Evolutionary conservation across 2,329 filamentous ascomycete species (phyloP).

Genomic region (Teratosphaeria zuluensis): DNA sequence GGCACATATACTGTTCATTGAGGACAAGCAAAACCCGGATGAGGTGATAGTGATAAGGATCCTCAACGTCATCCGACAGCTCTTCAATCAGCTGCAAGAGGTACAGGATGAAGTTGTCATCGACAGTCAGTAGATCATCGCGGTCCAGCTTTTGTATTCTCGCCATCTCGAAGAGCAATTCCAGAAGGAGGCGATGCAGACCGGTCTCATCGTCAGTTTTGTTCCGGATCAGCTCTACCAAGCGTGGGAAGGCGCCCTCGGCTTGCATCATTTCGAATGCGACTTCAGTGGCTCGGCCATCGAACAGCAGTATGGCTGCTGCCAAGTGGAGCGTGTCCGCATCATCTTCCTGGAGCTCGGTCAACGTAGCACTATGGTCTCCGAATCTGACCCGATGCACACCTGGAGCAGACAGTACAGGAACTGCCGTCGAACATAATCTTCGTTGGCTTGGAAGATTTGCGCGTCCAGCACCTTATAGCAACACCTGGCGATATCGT

Average conservation of each 20-base stretch:
- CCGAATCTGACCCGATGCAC: conserved; percentile 8
- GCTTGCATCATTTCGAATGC: conserved; percentile 81
- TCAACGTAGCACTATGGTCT: conserved; percentile 1
- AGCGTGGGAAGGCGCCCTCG: conserved; percentile 71
- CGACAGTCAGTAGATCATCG: conserved; percentile 60
- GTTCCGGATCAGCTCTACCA: conserved; percentile 70
- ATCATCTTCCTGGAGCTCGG: conserved; percentile 64
- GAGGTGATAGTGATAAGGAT: conserved; percentile 92
- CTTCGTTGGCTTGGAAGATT: conserved; percentile 63
- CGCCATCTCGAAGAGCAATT: conserved; percentile 93
- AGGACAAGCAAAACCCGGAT: conserved; percentile 91
- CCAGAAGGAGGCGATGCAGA: conserved; percentile 71
- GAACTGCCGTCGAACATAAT: conserved; percentile 87
- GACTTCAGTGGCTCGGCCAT: conserved; percentile 67
- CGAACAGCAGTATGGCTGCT: conserved; percentile 73
- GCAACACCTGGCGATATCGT: conserved; percentile 71
- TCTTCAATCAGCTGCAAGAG: conserved; percentile 83
- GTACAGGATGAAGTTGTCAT: conserved; percentile 72
- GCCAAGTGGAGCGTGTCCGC: conserved; percentile 70
- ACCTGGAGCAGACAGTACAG: conserved; percentile 75
- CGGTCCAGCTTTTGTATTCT: conserved; percentile 72
- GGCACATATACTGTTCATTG: conserved; percentile 92
- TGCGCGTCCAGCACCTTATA: conserved; percentile 66
- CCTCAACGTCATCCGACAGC: conserved; percentile 73
- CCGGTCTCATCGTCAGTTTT: conserved; percentile 54